Percentiles rank a stretch among this genome's conserved stretches.
These are phyloP conservation scores for Diaporthe sp. DNA, from an alignment of 2,329 filamentous ascomycete genomes.

Conservation along the genomic window DNA sequence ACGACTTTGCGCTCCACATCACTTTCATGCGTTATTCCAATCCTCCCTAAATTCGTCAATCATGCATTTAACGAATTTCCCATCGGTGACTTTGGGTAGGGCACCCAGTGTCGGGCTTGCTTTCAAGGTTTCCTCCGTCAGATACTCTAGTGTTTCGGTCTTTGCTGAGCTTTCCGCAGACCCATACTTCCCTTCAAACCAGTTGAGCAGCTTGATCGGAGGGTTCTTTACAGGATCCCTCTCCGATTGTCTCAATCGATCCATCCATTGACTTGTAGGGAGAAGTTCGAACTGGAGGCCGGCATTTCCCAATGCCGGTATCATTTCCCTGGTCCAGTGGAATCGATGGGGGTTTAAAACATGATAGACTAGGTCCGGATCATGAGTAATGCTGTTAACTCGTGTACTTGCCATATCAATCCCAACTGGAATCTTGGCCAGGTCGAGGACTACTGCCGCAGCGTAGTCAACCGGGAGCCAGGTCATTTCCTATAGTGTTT, in stretches of 20 bases:
- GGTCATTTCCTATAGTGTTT: not conserved
- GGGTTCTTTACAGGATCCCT: not conserved
- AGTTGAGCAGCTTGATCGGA: not conserved
- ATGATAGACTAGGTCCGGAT: not conserved
- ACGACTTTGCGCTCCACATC: too few relatives aligned
- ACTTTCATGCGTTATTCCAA: too few relatives aligned
- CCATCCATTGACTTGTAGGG: not conserved
- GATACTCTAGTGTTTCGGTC: too few relatives aligned
- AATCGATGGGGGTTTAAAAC: not conserved
- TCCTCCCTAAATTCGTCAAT: too few relatives aligned
- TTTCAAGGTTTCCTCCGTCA: too few relatives aligned
- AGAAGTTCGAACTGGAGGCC: not conserved
- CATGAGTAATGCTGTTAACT: not conserved
- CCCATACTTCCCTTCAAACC: not conserved
- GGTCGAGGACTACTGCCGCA: not conserved
- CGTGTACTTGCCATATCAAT: not conserved
- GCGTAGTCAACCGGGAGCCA: not conserved
- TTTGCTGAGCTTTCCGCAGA: not conserved
- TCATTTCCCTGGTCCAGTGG: constrained; percentile 1
- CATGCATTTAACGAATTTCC: too few relatives aligned
- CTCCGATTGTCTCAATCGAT: not conserved
- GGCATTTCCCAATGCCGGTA: not conserved
- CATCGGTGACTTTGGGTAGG: too few relatives aligned
- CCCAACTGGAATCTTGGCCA: not conserved
- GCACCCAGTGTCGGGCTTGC: too few relatives aligned